Conservation (phyloP, 768 basidiomycete species). For the Rhodocollybia butyracea region DNA sequence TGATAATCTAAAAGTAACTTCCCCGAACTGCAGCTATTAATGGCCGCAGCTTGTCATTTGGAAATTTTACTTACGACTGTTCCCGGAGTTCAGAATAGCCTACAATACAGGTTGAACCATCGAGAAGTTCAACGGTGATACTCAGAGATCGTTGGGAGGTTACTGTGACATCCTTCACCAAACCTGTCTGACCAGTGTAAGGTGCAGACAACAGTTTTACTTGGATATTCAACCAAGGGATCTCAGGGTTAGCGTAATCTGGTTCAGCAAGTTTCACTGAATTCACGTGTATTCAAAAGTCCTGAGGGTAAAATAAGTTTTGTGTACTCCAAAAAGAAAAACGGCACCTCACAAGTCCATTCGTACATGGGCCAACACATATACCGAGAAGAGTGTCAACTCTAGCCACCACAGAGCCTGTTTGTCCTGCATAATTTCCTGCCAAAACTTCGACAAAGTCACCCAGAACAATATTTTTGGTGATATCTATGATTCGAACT, state of each 20-base stretch:
- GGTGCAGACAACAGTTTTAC: not conserved
- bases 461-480: not conserved
- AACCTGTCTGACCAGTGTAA: not conserved
- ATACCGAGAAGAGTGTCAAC: not conserved
- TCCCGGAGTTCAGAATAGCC: not conserved
- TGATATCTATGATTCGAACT: not conserved
- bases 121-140: not conserved
- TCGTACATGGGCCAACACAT: not conserved
- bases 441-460: not conserved
- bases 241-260: not conserved
- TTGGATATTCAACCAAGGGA: not conserved
- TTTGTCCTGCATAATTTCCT: not conserved
- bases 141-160: not conserved
- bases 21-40: not conserved
- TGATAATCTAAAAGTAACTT: not conserved
- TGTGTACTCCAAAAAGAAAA: not conserved
- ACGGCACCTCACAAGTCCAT: not conserved
- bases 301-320: not conserved
- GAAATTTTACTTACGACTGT: not conserved
- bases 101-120: not conserved
- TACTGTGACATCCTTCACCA: not conserved
- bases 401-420: not conserved
- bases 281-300: not conserved
- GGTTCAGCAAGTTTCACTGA: not conserved
- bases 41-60: not conserved